A percentile compares a stretch with the other conserved stretches of the same genome.
Evolutionary conservation across 768 basidiomycete species (phyloP).

Genomic region (Termitomyces sp.): DNA sequence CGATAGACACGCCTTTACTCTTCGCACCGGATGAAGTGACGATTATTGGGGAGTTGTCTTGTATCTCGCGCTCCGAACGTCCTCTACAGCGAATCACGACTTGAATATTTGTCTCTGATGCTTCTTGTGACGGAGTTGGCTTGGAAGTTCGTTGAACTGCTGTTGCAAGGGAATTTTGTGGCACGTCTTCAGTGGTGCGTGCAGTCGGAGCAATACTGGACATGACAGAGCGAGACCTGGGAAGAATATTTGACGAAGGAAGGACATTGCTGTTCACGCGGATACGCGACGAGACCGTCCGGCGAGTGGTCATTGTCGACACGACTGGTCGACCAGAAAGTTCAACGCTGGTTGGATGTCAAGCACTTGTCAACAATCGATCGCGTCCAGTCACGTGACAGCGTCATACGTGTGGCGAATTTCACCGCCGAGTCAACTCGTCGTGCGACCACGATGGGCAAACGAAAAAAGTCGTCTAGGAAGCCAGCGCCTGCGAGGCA

Average conservation of each 20-base stretch:
- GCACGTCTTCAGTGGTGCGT: conserved; percentile 18
- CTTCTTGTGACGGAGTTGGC: conserved; percentile 25
- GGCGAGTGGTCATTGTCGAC: conserved; percentile 55
- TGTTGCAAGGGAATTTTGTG: conserved; percentile 1
- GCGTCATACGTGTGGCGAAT: conserved; percentile 4
- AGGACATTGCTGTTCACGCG: conserved; percentile 25
- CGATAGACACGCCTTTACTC: conserved; percentile 72
- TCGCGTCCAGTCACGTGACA: conserved; percentile 29
- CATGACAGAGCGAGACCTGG: conserved; percentile 45
- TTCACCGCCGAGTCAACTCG: background rate
- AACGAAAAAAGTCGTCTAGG: conserved; percentile 85
- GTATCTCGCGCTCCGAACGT: conserved; percentile 79
- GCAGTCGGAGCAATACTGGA: conserved; percentile 34
- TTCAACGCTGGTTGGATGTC: background rate
- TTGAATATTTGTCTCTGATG: conserved; percentile 79
- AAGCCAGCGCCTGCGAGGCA: conserved; percentile 66
- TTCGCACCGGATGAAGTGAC: conserved; percentile 73
- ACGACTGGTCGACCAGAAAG: background rate
- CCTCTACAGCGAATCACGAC: conserved; percentile 89
- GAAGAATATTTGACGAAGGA: conserved; percentile 21
- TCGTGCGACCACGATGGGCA: conserved; percentile 55
- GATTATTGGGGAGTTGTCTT: conserved; percentile 84
- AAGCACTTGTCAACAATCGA: conserved; percentile 13
- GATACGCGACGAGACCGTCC: conserved; percentile 46
- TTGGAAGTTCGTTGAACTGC: conserved; percentile 13